A percentile compares a stretch with the other conserved stretches of the same genome.
phyloP scores from a whole-genome alignment of 768 basidiomycete species.

The Termitomyces sp. region DNA sequence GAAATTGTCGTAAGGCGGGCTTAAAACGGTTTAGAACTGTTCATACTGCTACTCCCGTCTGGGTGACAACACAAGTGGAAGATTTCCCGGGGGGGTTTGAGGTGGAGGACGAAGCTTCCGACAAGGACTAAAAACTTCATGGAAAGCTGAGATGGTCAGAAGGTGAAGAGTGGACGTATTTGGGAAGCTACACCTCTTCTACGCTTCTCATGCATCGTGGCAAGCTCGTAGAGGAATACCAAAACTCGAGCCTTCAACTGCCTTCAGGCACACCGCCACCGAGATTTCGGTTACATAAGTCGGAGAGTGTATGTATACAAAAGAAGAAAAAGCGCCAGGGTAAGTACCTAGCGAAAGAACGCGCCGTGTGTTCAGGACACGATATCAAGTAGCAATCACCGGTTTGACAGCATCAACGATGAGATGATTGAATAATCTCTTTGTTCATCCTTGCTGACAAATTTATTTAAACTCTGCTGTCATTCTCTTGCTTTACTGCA shows the following conservation, averaged over 20 bases:
- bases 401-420: conserved; percentile 14
- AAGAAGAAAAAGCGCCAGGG: too few relatives aligned
- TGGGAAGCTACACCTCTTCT: background rate
- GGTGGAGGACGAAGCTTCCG: background rate
- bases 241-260: background rate
- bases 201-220: background rate
- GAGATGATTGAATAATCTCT: conserved; percentile 17
- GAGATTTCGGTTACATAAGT: background rate
- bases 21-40: background rate
- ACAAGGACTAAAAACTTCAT: background rate
- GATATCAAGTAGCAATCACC: conserved; percentile 17
- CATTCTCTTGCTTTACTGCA: conserved; percentile 5
- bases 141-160: background rate
- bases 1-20: background rate
- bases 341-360: background rate
- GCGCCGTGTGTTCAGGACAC: background rate
- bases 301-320: too few relatives aligned
- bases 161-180: background rate
- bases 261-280: background rate
- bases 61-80: background rate
- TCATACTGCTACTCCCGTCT: background rate
- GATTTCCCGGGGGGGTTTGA: background rate
- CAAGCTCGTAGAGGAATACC: background rate
- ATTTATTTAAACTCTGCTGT: background rate
- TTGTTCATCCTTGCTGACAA: conserved; percentile 11